Base-by-base conservation (phyloP, 73 alveolate genomes). In the Paramecium sexaurelia region DNA sequence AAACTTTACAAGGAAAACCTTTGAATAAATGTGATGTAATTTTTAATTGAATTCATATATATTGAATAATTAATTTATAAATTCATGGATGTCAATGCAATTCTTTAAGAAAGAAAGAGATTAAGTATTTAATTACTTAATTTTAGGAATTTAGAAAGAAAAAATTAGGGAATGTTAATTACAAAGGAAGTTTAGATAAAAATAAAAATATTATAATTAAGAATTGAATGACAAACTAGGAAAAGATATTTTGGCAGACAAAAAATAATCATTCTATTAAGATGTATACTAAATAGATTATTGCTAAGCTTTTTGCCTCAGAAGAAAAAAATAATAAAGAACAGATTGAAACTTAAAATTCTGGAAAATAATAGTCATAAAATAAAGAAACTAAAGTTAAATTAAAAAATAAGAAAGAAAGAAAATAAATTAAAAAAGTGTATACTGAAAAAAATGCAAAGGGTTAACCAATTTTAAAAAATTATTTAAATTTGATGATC, bases 71-170 rank as follows among this genome's bases (percentile, higher is more conserved):
- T 51, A n/a, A 51, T 51, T 51, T 51, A 15, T 51, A 51, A 17
- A 17, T 51, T 61, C 20, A 61, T 61, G 83, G 43, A 61, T 61
- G 83, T 61, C 33, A 61, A 61, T 61, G 39, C 39, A 29, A 32
- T 61, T 61, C 83, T 61, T 61, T 61, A 61, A 11, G 83, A 61
- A 11, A 61, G 83, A 27, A 61, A 61, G 26, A 17, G 83, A 32
- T 32, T 29, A 61, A 61, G 83, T 61, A 61, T 13, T 29, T 26
- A 22, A 11, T 61, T 10, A 2, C 2, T 24, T 22, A 26, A 61
- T 6, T 15, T 61, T 61, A 61, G 43, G 83, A 32, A 32, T 61
- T 22, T 6, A 61, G 4, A 32, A 61, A 24, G 47, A 61, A 26
- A 61, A 61, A 61, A 61, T 61, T 1, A 26, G 11, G 20, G 83